A percentile compares a stretch with the other conserved stretches of the same genome.
phyloP scores from a whole-genome alignment of 108 stramenopile species.

The Fragilaria radians region DNA sequence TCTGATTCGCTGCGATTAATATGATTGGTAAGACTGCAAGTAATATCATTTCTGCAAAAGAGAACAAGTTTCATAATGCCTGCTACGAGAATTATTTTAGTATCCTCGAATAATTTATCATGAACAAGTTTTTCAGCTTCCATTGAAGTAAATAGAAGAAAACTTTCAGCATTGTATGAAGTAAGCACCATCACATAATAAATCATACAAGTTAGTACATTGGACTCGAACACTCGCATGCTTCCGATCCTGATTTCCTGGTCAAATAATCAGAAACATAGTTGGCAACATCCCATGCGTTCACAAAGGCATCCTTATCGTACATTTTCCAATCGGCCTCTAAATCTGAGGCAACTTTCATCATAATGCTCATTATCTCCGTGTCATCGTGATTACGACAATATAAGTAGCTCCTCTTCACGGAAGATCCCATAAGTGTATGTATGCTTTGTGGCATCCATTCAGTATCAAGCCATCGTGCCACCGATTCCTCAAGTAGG shows the following conservation, averaged over 20 bases:
- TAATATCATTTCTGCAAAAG: too few relatives aligned
- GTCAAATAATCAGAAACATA: conserved; percentile 77
- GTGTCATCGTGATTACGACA: conserved; percentile 41
- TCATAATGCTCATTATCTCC: conserved; percentile 74
- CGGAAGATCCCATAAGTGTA: conserved; percentile 57
- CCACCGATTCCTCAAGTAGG: conserved; percentile 51
- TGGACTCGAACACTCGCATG: conserved; percentile 62
- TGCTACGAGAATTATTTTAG: too few relatives aligned
- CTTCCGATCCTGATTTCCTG: conserved; percentile 52
- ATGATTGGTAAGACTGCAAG: too few relatives aligned
- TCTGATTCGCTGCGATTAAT: too few relatives aligned
- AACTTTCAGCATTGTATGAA: too few relatives aligned
- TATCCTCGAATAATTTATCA: too few relatives aligned
- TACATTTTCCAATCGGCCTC: conserved; percentile 58
- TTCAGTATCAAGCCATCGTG: conserved; percentile 58
- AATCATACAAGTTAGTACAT: too few relatives aligned
- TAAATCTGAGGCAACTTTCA: conserved; percentile 55
- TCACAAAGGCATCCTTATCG: conserved; percentile 80
- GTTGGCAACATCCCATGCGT: conserved; percentile 79
- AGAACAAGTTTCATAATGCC: too few relatives aligned
- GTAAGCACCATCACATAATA: too few relatives aligned
- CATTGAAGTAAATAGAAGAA: too few relatives aligned
- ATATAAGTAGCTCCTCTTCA: conserved; percentile 50
- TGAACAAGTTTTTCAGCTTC: too few relatives aligned
- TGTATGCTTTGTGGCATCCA: conserved; percentile 85